Conservation (phyloP, 495 filamentous ascomycete species). For the Penicillium daleae region DNA sequence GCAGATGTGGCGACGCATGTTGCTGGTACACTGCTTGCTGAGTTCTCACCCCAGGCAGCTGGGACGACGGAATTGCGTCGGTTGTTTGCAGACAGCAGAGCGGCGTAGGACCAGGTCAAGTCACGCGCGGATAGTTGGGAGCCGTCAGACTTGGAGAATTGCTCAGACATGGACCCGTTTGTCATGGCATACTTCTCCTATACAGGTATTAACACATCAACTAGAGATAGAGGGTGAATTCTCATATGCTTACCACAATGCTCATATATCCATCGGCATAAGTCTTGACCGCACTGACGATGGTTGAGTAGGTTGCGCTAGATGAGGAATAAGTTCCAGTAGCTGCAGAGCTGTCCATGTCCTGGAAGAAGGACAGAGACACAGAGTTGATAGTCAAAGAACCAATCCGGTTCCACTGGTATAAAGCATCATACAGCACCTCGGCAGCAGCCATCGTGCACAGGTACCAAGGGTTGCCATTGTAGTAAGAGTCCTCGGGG, state of each 20-base stretch:
- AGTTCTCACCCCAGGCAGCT: conserved; percentile 57
- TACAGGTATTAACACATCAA: not conserved
- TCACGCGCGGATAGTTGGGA: conserved; percentile 57
- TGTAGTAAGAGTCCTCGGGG: conserved; percentile 69
- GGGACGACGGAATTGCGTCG: conserved; percentile 54
- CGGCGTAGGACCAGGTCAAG: conserved; percentile 58
- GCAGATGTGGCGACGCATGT: conserved; percentile 56
- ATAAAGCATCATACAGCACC: conserved; percentile 65
- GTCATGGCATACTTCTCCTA: conserved; percentile 44
- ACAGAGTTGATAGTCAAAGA: conserved; percentile 56
- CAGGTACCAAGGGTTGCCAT: conserved; percentile 71
- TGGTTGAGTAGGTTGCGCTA: conserved; percentile 50
- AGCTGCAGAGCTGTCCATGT: conserved; percentile 51
- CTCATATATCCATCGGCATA: conserved; percentile 69
- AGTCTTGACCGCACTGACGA: conserved; percentile 57
- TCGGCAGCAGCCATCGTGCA: conserved; percentile 67
- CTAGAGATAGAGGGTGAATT: too few species aligned
- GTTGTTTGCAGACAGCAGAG: conserved; percentile 54
- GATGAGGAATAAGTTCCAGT: conserved; percentile 54
- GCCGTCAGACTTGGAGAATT: conserved; percentile 59
- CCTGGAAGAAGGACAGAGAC: conserved; percentile 61
- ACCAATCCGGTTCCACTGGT: conserved; percentile 57
- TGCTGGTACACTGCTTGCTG: conserved; percentile 55
- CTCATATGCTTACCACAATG: conserved; percentile 42
- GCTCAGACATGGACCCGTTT: conserved; percentile 64